Evolutionary conservation across 371 early-diverging fungal species (phyloP), one percentile per base, ranked within the genome.

Genomic region (Actinomucor elegans): DNA sequence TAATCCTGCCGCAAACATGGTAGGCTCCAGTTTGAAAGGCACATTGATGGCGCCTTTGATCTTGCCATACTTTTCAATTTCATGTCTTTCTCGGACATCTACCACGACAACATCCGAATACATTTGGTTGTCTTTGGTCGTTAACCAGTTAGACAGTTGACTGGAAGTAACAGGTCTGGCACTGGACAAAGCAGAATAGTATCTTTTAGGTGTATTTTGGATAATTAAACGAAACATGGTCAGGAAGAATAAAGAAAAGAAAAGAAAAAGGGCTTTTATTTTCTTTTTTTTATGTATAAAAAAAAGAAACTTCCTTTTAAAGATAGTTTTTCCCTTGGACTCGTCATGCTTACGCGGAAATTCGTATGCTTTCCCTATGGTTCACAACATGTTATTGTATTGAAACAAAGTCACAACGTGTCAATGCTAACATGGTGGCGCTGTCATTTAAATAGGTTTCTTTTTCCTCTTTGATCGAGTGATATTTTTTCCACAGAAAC

Each of bases 21-120:
- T 35, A 3, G 59, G 31, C 11, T 37, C 24, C 11, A 53, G 34
- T 31, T 31, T 44, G 15, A 66, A 46, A 7, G 67, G 67, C 10
- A 67, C 51, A 37, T 67, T 67, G 10, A 67, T 9, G 1, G 67
- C 52, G 3, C 52, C 52, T 26, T 43, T 55, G 15, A 67, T 63
- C 31, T 67, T 67, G 11, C 67, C 67, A 11, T 51, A n/a, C 14
- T 43, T 14, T 46, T 67, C 67, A 12, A 67, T 50, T 40, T 67
- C 67, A 38, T 42, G 18, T 24, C 59, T 43, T 40, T 67, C 64
- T 47, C 64, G 55, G 15, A 67, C 64, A 52, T 67, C 67, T 9
- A 67, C 29, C 12, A 67, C 2, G 17, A 48, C n/a, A 21, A 59
- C 14, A 33, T 52, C 42, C 21, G 40, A 11, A 4, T 52, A 36